Evolutionary conservation across 495 filamentous ascomycete genomes (phyloP), one percentile per base, ranked within the genome.

Genomic region (Entonaema liquescens): DNA sequence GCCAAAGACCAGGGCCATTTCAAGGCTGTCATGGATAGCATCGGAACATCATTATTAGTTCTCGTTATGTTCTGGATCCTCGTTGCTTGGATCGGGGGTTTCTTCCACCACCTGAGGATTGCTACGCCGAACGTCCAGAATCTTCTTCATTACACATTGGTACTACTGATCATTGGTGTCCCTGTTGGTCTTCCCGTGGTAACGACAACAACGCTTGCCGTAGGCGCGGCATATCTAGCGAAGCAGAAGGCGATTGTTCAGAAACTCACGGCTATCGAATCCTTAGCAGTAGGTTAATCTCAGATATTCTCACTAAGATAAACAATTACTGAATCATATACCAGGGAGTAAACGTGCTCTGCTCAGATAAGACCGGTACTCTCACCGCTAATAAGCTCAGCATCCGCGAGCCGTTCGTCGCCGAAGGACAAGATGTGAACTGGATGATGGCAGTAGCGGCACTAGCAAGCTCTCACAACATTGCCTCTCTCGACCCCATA

Each of bases 181-280:
- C 94, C 94, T 65, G 94, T 97, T 79, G 94, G 94, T 91, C 92
- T 97, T 42, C 94, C 94, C 19, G 94, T 94, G 60, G 94, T 97
- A 74, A 94, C 94, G 55, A 97, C 94, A 52, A 97, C 94, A 54
- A 97, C 94, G 57, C 93, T 97, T 90, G 93, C 94, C 77, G 94
- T 97, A 70, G 94, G 94, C 79, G 94, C 94, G 71, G 93, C 92
- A 40, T 97, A 96, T 79, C 84, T 97, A 69, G 94, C 94, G 52
- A 94, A 92, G 82, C 94, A 96, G 83, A 93, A 96, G 80, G 94
- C 94, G 15, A 97, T 97, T 75, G 94, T 97, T 74, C 94, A 97
- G 83, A 97, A 97, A 82, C 86, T 97, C 63, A 94, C 92, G 38
- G 94, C 94, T 57, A 97, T 97, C 70, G 94, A 97, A 81, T 97